Evolutionary conservation across 2,329 filamentous ascomycete genomes (phyloP).

Genomic region (Colletotrichum limetticola): DNA sequence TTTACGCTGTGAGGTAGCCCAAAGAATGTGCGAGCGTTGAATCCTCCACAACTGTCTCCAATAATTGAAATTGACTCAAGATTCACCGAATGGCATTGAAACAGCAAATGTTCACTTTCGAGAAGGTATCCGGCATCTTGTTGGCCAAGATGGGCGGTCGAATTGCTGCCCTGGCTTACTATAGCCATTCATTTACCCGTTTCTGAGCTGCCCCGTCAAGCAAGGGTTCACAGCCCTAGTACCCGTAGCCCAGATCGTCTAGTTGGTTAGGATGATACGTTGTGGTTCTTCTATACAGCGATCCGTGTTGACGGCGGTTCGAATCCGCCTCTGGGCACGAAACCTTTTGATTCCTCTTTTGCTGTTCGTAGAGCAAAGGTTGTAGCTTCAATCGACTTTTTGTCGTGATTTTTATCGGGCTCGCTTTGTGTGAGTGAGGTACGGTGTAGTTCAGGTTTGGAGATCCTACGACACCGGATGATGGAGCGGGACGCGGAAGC

Average conservation of each 20-base stretch:
- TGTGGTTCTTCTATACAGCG: constrained; percentile 30
- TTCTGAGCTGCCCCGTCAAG: neutral
- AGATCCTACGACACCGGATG: neutral
- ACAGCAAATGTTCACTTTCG: too few species aligned
- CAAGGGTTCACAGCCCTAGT: neutral
- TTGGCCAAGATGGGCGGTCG: neutral
- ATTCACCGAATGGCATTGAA: too few species aligned
- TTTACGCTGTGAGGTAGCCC: too few species aligned
- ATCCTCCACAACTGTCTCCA: too few species aligned
- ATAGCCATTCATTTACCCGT: rapidly evolving
- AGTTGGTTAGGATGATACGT: constrained; percentile 36
- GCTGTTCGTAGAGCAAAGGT: rapidly evolving
- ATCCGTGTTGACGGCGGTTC: constrained; percentile 35
- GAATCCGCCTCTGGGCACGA: constrained; percentile 32
- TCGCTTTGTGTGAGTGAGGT: too few species aligned
- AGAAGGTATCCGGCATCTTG: neutral
- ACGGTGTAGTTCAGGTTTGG: too few species aligned
- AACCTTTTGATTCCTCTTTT: neutral
- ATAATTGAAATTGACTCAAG: too few species aligned
- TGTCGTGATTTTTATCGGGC: neutral
- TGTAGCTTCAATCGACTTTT: too few species aligned
- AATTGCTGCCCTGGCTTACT: neutral
- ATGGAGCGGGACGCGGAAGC: neutral
- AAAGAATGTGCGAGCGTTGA: too few species aligned
- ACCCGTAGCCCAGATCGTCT: constrained; percentile 29